A percentile compares a stretch with the other conserved stretches of the same genome.
phyloP scores from a whole-genome alignment of 192 early-diverging fungal species.

The Entomortierella chlamydospora region DNA sequence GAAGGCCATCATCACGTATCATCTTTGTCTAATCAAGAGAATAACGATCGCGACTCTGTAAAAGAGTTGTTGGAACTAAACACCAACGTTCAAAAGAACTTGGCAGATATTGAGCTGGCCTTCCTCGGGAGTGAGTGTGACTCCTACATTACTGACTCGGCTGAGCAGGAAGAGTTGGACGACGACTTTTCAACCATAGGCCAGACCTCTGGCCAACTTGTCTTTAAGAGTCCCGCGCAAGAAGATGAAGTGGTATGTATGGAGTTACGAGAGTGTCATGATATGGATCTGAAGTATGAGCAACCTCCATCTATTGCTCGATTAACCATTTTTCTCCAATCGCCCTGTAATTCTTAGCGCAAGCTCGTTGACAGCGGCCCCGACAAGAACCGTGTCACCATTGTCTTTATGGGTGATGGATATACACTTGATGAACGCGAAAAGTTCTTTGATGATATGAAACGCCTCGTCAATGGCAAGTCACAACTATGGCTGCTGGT shows the following conservation, averaged over 20 bases:
- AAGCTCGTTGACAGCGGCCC: conserved; percentile 64
- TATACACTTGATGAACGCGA: conserved; percentile 62
- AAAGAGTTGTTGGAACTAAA: conserved; percentile 39
- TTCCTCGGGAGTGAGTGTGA: conserved; percentile 33
- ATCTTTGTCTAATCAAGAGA: conserved; percentile 17
- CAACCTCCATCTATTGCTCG: too few relatives aligned
- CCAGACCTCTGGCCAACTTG: conserved; percentile 8
- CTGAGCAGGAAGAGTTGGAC: conserved; percentile 5
- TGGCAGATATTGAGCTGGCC: background rate
- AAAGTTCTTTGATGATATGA: conserved; percentile 66
- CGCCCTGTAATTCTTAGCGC: conserved; percentile 36
- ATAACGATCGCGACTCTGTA: background rate
- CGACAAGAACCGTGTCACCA: conserved; percentile 65
- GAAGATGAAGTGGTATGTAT: conserved; percentile 43
- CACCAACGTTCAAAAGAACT: conserved; percentile 16
- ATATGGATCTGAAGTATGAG: too few relatives aligned
- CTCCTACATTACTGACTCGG: background rate
- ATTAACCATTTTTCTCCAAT: too few relatives aligned
- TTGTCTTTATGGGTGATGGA: conserved; percentile 76
- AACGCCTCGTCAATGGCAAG: conserved; percentile 58
- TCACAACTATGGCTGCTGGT: too few relatives aligned
- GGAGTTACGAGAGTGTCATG: background rate
- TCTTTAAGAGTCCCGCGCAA: conserved; percentile 1
- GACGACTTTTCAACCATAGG: background rate
- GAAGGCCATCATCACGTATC: conserved; percentile 23